Evolutionary conservation across 331 rosid genomes (phyloP).

Genomic region (Quercus phellos): DNA sequence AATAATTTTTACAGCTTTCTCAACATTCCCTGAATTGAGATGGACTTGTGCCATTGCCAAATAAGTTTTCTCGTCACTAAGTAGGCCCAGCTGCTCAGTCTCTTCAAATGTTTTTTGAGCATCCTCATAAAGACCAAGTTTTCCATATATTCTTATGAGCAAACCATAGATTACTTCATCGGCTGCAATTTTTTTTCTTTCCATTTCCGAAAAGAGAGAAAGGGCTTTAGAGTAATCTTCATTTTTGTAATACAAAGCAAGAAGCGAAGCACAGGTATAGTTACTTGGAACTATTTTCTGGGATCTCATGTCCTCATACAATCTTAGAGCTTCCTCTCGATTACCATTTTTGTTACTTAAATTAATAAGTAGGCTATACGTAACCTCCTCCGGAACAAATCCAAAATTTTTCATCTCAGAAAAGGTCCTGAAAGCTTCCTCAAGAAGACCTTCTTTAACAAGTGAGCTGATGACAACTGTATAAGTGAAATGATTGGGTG

Average conservation of each 20-base stretch:
- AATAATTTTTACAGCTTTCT: constrained; percentile 57
- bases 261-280: constrained; percentile 86
- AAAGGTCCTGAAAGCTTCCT: constrained; percentile 61
- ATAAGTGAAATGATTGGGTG: constrained; percentile 59
- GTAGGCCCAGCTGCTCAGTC: constrained; percentile 59
- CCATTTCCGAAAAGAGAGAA: constrained; percentile 83
- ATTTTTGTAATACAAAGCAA: constrained; percentile 72
- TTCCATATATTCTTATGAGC: constrained; percentile 90
- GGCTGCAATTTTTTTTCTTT: constrained; percentile 36
- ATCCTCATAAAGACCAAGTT: constrained; percentile 75
- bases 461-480: constrained; percentile 69
- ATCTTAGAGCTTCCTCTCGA: constrained; percentile 46
- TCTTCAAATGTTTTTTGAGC: constrained; percentile 72
- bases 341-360: constrained; percentile 55
- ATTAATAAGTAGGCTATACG: constrained; percentile 69
- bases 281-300: constrained; percentile 62
- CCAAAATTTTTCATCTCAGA: constrained; percentile 54
- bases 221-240: constrained; percentile 86
- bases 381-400: constrained; percentile 72
- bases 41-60: constrained; percentile 95
- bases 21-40: constrained; percentile 64
- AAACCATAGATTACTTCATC: constrained; percentile 95
- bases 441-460: constrained; percentile 48
- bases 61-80: constrained; percentile 76
- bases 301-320: constrained; percentile 71